Evolutionary conservation across 495 filamentous ascomycete species (phyloP).

Genomic region (Podospora bellae-mahoneyi): DNA sequence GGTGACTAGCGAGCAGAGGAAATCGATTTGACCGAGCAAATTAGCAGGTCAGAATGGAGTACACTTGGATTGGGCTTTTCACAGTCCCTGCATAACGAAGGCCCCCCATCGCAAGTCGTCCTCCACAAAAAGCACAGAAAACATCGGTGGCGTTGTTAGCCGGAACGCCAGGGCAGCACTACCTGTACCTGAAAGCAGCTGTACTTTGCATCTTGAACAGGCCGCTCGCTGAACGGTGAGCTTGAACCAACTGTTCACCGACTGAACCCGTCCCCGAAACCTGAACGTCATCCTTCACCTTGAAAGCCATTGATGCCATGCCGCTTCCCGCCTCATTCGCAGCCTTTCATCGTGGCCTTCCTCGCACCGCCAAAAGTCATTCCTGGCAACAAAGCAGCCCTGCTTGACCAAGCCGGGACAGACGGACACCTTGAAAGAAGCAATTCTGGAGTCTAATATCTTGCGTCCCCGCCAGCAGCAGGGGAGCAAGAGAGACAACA

Average conservation of each 20-base stretch:
- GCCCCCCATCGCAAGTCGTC: not conserved
- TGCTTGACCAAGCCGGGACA: not conserved
- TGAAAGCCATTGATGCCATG: not conserved
- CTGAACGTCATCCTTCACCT: not conserved
- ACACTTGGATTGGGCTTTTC: not conserved
- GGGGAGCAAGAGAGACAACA: not conserved
- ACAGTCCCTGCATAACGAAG: conserved; percentile 1
- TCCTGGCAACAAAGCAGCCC: not conserved
- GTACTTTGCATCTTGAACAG: not conserved
- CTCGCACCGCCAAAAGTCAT: not conserved
- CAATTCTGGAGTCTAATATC: conserved; percentile 7
- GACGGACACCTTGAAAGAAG: not conserved
- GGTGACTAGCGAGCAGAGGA: not conserved
- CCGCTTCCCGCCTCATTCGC: not conserved
- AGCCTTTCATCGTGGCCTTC: not conserved
- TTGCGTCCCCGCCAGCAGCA: not conserved
- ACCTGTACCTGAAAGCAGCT: conserved; percentile 1
- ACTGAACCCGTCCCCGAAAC: not conserved
- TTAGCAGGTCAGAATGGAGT: not conserved
- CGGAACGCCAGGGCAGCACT: conserved; percentile 18
- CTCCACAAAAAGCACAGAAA: not conserved
- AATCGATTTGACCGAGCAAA: not conserved
- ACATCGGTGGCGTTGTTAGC: conserved; percentile 46
- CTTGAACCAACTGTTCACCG: not conserved
- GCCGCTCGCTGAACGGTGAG: not conserved